Conservation (phyloP, 306 rosid species). For the Notholithocarpus densiflorus region DNA sequence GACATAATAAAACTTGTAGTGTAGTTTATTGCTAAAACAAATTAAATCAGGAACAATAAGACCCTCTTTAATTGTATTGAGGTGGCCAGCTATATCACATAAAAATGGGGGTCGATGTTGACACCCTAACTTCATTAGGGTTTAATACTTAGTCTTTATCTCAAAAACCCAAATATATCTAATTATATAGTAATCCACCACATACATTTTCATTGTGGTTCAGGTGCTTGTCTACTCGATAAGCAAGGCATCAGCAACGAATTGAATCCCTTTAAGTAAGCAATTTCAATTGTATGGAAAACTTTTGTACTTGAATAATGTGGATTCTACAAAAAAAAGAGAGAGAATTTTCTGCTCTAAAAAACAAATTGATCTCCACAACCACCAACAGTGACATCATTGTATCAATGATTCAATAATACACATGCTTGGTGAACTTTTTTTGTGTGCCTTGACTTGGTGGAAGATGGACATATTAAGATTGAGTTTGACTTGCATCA, state of each 20-base stretch:
- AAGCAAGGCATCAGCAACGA: slow-evolving; percentile 12
- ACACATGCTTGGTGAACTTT: not conserved
- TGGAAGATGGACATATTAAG: too few relatives aligned
- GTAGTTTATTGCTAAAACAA: not conserved
- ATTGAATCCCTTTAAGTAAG: not conserved
- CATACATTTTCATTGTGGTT: not conserved
- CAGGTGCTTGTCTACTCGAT: slow-evolving; percentile 3
- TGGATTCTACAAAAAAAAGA: not conserved
- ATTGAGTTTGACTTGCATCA: too few relatives aligned
- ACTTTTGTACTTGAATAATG: not conserved
- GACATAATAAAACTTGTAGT: not conserved
- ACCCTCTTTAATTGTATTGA: not conserved
- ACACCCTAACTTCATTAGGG: slow-evolving; percentile 22
- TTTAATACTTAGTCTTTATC: too few relatives aligned
- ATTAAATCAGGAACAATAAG: not conserved
- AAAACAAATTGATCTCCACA: not conserved
- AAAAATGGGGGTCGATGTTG: slow-evolving; percentile 8
- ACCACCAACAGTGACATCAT: not conserved
- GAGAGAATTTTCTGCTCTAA: not conserved
- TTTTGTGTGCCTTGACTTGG: not conserved
- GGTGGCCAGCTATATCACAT: slow-evolving; percentile 20
- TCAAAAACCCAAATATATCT: not conserved
- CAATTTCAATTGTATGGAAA: not conserved
- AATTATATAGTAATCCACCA: not conserved
- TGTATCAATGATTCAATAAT: too few relatives aligned